These are phyloP conservation scores for Tetradesmus obliquus DNA, from an alignment of 139 green algal genomes.

Conservation along the genomic window DNA sequence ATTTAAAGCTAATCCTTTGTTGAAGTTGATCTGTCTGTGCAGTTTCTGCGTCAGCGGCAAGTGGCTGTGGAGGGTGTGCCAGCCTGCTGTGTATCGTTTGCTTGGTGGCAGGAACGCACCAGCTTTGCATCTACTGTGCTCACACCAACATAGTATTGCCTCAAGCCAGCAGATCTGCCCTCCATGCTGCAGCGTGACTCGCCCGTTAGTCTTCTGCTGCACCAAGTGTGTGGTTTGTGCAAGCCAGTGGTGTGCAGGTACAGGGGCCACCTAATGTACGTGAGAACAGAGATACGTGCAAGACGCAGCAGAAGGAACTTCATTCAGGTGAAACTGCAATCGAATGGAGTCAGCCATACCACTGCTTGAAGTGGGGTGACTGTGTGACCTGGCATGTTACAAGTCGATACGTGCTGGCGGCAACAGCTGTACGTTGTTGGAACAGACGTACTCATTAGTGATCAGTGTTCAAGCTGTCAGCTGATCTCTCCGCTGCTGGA, in stretches of 20 bases:
- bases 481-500: background rate
- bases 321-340: no score
- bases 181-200: background rate
- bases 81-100: no score
- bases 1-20: background rate
- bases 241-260: background rate
- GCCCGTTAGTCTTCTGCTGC: background rate
- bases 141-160: slow-evolving; percentile 56
- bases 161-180: background rate
- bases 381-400: background rate
- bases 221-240: background rate
- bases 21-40: background rate
- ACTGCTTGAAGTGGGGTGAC: background rate
- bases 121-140: slow-evolving; percentile 54
- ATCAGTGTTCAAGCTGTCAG: background rate
- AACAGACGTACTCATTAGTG: no score
- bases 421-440: background rate
- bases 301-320: no score
- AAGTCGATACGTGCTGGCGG: background rate
- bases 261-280: background rate
- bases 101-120: background rate
- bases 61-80: background rate
- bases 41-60: background rate
- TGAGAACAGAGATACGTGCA: no score
- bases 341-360: no score